A percentile compares a stretch with the other conserved stretches of the same genome.
phyloP scores from a whole-genome alignment of 1,284 basidiomycete genomes.

The Amylostereum chailletii region DNA sequence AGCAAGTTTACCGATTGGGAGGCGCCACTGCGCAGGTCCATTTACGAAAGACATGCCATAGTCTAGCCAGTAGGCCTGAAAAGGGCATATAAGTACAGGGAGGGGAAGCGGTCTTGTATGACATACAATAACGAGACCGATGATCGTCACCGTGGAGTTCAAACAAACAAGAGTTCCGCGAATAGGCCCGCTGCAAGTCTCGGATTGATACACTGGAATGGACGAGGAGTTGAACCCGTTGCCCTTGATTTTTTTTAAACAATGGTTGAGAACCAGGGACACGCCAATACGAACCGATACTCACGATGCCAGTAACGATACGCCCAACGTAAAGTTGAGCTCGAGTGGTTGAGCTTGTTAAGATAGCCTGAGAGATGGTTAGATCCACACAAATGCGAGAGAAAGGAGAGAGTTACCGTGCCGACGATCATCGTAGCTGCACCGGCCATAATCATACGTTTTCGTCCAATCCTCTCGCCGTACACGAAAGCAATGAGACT shows the following conservation, averaged over 20 bases:
- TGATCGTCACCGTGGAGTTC: slow-evolving; percentile 37
- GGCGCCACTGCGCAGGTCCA: slow-evolving; percentile 31
- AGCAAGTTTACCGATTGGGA: slow-evolving; percentile 27
- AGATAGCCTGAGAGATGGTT: slow-evolving; percentile 17
- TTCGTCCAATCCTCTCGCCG: slow-evolving; percentile 31
- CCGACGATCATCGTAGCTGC: slow-evolving; percentile 37
- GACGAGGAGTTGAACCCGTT: slow-evolving; percentile 41
- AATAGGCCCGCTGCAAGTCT: slow-evolving; percentile 35
- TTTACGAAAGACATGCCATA: slow-evolving; percentile 32
- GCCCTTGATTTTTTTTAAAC: slow-evolving; percentile 17
- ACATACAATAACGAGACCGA: slow-evolving; percentile 35
- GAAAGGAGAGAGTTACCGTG: slow-evolving; percentile 20
- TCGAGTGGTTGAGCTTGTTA: slow-evolving; percentile 30
- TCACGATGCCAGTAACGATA: slow-evolving; percentile 39
- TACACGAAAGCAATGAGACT: slow-evolving; percentile 31
- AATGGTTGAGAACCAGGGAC: background rate
- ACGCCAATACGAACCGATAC: slow-evolving; percentile 7
- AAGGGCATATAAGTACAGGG: background rate
- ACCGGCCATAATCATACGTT: slow-evolving; percentile 33
- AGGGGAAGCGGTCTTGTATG: background rate
- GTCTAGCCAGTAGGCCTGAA: slow-evolving; percentile 36
- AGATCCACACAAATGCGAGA: background rate
- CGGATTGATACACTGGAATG: slow-evolving; percentile 36
- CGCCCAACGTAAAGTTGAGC: slow-evolving; percentile 42
- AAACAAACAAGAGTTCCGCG: slow-evolving; percentile 38